These are phyloP conservation scores for Pythium dissimile DNA, from an alignment of 352 stramenopile species.

Conservation along the genomic window DNA sequence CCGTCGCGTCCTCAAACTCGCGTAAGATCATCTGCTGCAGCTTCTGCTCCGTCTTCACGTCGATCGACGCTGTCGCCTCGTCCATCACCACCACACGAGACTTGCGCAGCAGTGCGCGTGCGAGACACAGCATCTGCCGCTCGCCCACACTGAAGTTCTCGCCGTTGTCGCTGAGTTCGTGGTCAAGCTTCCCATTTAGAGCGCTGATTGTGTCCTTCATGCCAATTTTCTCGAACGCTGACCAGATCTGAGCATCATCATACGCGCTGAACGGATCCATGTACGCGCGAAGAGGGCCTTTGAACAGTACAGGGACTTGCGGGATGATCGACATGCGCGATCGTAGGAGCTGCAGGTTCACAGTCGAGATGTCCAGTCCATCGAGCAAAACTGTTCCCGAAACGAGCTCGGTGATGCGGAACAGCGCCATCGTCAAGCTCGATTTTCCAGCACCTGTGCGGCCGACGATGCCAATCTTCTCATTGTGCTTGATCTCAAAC, in stretches of 20 bases:
- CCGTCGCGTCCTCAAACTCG: slow-evolving; percentile 86
- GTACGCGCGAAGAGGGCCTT: slow-evolving; percentile 80
- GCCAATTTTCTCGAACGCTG: slow-evolving; percentile 63
- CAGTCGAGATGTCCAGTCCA: slow-evolving; percentile 32
- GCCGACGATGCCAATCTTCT: slow-evolving; percentile 69
- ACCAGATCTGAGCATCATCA: slow-evolving; percentile 60
- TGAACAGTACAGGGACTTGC: slow-evolving; percentile 90
- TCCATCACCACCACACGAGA: slow-evolving; percentile 91
- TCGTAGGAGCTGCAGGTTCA: slow-evolving; percentile 23
- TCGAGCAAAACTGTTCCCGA: slow-evolving; percentile 40
- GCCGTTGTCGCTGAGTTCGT: slow-evolving; percentile 68
- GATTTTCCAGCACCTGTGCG: slow-evolving; percentile 11
- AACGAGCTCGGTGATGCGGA: slow-evolving; percentile 35
- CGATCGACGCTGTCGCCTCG: slow-evolving; percentile 88
- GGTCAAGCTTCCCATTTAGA: slow-evolving; percentile 12
- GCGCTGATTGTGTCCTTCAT: slow-evolving; percentile 37
- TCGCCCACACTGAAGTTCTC: slow-evolving; percentile 92
- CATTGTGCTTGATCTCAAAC: slow-evolving; percentile 38
- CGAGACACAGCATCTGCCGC: slow-evolving; percentile 67
- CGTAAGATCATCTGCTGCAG: slow-evolving; percentile 76
- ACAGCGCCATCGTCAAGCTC: slow-evolving; percentile 14
- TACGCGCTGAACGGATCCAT: slow-evolving; percentile 85
- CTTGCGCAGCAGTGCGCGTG: slow-evolving; percentile 27
- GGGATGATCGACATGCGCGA: slow-evolving; percentile 49
- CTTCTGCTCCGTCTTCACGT: slow-evolving; percentile 50